Conservation (phyloP, 148 eudicot genomes). For the Nepenthes gracilis region DNA sequence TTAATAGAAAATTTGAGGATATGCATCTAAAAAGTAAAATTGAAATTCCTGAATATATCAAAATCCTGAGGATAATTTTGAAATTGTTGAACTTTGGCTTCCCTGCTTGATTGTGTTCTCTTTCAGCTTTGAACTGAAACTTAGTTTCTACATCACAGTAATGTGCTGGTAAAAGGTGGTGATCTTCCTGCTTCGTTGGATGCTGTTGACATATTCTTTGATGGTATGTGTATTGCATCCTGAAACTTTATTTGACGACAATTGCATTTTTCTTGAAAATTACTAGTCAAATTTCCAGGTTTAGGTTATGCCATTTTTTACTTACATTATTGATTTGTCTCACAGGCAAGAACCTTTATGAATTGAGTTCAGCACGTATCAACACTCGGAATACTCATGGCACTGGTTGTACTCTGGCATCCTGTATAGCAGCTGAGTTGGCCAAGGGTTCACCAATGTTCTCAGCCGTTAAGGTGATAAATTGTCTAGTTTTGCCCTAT, state of each 20-base stretch:
- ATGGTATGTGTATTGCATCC: slow-evolving; percentile 44
- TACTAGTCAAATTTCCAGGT: neutral
- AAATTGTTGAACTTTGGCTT: neutral
- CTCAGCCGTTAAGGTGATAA: slow-evolving; percentile 70
- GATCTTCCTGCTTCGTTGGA: slow-evolving; percentile 64
- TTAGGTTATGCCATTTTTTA: slow-evolving; percentile 1
- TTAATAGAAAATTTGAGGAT: too few species aligned
- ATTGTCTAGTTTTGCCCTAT: neutral
- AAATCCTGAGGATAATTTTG: neutral
- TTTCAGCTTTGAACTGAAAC: neutral
- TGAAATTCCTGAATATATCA: neutral
- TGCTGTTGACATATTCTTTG: slow-evolving; percentile 83
- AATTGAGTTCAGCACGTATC: slow-evolving; percentile 62
- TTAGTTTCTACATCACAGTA: slow-evolving; percentile 23
- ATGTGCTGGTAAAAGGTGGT: slow-evolving; percentile 96
- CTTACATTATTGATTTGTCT: slow-evolving; percentile 3
- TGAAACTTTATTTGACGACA: slow-evolving; percentile 1
- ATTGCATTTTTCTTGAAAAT: neutral
- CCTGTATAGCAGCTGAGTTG: slow-evolving; percentile 92
- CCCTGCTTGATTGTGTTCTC: neutral
- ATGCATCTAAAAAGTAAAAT: neutral
- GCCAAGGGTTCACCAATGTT: slow-evolving; percentile 79
- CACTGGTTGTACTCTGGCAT: slow-evolving; percentile 94
- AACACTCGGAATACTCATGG: slow-evolving; percentile 84
- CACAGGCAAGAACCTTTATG: slow-evolving; percentile 58